These are phyloP conservation scores for Quercus agrifolia DNA, from an alignment of 306 rosid species.

Conservation along the genomic window DNA sequence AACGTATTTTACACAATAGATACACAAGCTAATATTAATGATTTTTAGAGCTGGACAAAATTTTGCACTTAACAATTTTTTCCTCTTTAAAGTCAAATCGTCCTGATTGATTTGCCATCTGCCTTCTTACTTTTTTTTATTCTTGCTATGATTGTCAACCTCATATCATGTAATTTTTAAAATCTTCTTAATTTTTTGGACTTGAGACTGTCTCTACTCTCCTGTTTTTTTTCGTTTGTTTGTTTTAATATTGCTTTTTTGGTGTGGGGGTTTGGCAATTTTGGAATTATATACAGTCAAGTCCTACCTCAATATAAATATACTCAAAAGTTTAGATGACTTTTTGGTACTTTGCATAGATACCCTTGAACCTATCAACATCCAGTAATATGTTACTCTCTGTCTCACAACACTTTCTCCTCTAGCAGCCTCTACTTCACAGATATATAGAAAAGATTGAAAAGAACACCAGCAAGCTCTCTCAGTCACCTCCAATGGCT, in stretches of 20 bases:
- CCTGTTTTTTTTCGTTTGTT: background rate
- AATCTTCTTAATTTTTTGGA: background rate
- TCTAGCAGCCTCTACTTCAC: background rate
- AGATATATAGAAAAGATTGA: slow-evolving; percentile 27
- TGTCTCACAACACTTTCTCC: slow-evolving; percentile 17
- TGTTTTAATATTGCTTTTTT: background rate
- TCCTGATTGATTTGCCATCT: too few species aligned
- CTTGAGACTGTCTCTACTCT: background rate
- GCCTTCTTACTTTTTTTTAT: too few species aligned
- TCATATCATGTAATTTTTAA: background rate
- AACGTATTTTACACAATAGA: too few species aligned
- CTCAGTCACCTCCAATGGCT: slow-evolving; percentile 58
- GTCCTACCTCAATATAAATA: slow-evolving; percentile 6
- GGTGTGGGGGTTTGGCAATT: background rate
- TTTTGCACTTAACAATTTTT: too few species aligned
- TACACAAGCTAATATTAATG: too few species aligned
- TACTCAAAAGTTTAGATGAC: slow-evolving; percentile 32
- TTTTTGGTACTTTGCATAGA: slow-evolving; percentile 24
- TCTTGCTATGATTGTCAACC: too few species aligned
- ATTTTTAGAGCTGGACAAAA: too few species aligned
- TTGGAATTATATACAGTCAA: background rate
- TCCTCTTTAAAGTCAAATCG: too few species aligned
- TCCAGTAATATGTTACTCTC: slow-evolving; percentile 16
- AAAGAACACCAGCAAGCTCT: slow-evolving; percentile 28
- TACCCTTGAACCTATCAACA: slow-evolving; percentile 24